Evolutionary conservation across 768 basidiomycete genomes (phyloP).

Genomic region (Tricholoma sp.): DNA sequence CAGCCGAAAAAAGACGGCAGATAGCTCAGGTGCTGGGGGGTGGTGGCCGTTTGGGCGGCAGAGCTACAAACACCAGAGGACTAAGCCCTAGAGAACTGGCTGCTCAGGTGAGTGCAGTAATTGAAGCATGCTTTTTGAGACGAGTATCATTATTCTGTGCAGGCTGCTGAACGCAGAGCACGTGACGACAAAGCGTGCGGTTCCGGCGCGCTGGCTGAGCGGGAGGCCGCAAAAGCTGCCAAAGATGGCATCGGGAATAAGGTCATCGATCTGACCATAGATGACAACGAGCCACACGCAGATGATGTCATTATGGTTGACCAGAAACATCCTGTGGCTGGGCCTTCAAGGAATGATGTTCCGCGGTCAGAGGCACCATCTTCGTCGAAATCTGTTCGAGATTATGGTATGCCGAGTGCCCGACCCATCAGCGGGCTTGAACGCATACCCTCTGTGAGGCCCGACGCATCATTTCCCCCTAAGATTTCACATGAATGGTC

Average conservation of each 20-base stretch:
- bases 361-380: slow-evolving; percentile 8
- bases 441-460: background rate
- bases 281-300: slow-evolving; percentile 23
- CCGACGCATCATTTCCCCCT: slow-evolving; percentile 1
- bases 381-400: slow-evolving; percentile 6
- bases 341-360: slow-evolving; percentile 19
- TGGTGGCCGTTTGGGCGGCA: slow-evolving; percentile 56
- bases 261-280: slow-evolving; percentile 56
- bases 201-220: slow-evolving; percentile 48
- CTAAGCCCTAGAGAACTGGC: slow-evolving; percentile 68
- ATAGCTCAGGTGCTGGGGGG: slow-evolving; percentile 39
- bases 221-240: slow-evolving; percentile 66
- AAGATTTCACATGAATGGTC: slow-evolving; percentile 35
- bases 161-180: slow-evolving; percentile 85
- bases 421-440: background rate
- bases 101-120: slow-evolving; percentile 46
- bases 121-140: background rate
- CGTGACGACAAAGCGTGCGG: slow-evolving; percentile 74
- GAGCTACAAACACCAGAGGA: slow-evolving; percentile 25
- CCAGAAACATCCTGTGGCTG: slow-evolving; percentile 17
- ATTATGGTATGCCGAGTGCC: background rate
- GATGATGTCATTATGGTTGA: slow-evolving; percentile 33
- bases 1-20: slow-evolving; percentile 69
- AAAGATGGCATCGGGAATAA: slow-evolving; percentile 56
- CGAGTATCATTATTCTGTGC: slow-evolving; percentile 3